phyloP scores from a whole-genome alignment of 1,139 yeast genomes.

The Eremothecium coryli region DNA sequence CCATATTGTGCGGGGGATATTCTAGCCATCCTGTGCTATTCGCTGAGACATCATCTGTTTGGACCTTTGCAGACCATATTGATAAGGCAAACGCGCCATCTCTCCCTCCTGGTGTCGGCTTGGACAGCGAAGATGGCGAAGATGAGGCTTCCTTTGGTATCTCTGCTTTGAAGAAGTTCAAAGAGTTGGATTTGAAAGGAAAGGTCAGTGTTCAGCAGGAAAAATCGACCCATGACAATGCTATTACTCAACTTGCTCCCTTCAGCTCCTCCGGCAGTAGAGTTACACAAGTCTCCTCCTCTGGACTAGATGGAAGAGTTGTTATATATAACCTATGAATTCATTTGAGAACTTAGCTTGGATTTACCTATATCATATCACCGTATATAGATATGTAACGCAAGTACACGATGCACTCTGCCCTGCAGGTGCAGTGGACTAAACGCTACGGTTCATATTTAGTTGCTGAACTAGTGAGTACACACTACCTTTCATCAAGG shows the following conservation, averaged over 20 bases:
- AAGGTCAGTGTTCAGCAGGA: slow-evolving; percentile 50
- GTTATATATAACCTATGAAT: slow-evolving; percentile 43
- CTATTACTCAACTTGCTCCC: slow-evolving; percentile 60
- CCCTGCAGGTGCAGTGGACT: too few species aligned
- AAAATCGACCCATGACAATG: slow-evolving; percentile 82
- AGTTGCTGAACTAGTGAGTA: slow-evolving; percentile 45
- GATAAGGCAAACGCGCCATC: slow-evolving; percentile 40
- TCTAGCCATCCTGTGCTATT: slow-evolving; percentile 86
- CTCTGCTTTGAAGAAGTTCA: slow-evolving; percentile 89
- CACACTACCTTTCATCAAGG: slow-evolving; percentile 61
- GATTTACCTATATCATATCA: neutral
- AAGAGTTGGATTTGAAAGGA: slow-evolving; percentile 92
- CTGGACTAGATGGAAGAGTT: slow-evolving; percentile 85
- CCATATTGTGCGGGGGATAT: slow-evolving; percentile 82
- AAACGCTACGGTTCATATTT: slow-evolving; percentile 10
- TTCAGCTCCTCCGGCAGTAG: slow-evolving; percentile 34
- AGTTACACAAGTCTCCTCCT: slow-evolving; percentile 51
- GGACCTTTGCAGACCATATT: slow-evolving; percentile 57
- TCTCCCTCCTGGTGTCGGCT: slow-evolving; percentile 31
- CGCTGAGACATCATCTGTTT: slow-evolving; percentile 57
- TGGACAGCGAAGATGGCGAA: slow-evolving; percentile 44
- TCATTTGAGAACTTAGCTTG: too few species aligned
- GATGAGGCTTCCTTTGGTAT: slow-evolving; percentile 55
- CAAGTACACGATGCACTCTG: too few species aligned
- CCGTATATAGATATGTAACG: slow-evolving; percentile 3